phyloP scores from a whole-genome alignment of 2,329 filamentous ascomycete species.

The Aspergillus ochraceus region DNA sequence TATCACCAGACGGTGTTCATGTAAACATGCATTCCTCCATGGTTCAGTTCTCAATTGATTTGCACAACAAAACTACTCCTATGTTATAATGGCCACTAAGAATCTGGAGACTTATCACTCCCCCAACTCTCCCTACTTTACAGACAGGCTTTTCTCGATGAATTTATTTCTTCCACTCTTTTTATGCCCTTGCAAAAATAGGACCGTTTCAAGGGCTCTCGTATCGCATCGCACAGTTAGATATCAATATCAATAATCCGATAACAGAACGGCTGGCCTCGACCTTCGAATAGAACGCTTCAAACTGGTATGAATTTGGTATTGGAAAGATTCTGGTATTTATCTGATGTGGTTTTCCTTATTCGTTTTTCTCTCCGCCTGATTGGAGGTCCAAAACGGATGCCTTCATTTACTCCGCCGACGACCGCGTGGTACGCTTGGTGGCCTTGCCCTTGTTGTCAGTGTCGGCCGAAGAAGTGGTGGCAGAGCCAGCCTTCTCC shows the following conservation, averaged over 20 bases:
- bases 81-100: background rate
- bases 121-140: background rate
- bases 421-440: conserved; percentile 57
- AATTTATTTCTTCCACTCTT: background rate
- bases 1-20: too few species aligned
- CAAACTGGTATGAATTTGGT: background rate
- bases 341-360: background rate
- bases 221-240: background rate
- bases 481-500: conserved; percentile 66
- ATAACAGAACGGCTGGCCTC: background rate
- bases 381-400: background rate
- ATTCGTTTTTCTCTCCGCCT: background rate
- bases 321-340: background rate
- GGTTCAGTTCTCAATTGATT: too few species aligned
- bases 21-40: too few species aligned
- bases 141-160: background rate
- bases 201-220: background rate
- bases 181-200: background rate
- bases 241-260: background rate
- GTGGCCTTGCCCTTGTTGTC: conserved; percentile 69
- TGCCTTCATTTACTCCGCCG: conserved; percentile 33
- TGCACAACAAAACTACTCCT: too few species aligned
- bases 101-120: background rate
- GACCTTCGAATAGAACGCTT: background rate
- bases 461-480: conserved; percentile 66